Evolutionary conservation across 2,329 filamentous ascomycete genomes (phyloP).

Genomic region (Beauveria varroae): DNA sequence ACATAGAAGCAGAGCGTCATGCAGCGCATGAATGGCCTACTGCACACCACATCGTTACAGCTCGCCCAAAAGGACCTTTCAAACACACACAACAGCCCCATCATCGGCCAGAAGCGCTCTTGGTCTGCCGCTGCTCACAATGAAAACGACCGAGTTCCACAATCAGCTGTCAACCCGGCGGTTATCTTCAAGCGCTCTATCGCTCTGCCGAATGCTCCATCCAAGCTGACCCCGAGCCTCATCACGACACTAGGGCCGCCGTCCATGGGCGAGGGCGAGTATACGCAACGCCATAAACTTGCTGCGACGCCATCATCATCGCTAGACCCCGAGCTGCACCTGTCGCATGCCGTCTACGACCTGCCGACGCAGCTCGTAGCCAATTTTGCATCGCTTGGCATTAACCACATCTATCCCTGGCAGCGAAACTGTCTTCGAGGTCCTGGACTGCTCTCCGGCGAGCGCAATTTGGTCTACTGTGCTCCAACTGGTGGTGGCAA

Average conservation of each 20-base stretch:
- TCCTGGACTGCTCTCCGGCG: constrained; percentile 56
- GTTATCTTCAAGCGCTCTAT: constrained; percentile 27
- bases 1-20: constrained; percentile 18
- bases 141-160: constrained; percentile 7
- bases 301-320: constrained; percentile 46
- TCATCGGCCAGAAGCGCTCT: constrained; percentile 39
- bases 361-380: constrained; percentile 52
- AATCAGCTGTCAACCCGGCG: constrained; percentile 10
- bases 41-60: constrained; percentile 46
- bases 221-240: constrained; percentile 33
- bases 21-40: constrained; percentile 33
- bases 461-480: constrained; percentile 68
- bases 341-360: constrained; percentile 56
- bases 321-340: constrained; percentile 47
- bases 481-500: constrained; percentile 74
- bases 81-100: constrained; percentile 23
- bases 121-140: constrained; percentile 20
- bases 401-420: constrained; percentile 70
- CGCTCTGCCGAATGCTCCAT: constrained; percentile 23
- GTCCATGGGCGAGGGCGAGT: constrained; percentile 35
- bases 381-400: constrained; percentile 61
- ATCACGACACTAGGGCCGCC: constrained; percentile 31
- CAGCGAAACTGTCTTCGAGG: constrained; percentile 67
- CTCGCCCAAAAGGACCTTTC: constrained; percentile 34
- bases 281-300: constrained; percentile 47